Conservation (phyloP, 805 yeast genomes). For the Kazachstania martiniae region DNA sequence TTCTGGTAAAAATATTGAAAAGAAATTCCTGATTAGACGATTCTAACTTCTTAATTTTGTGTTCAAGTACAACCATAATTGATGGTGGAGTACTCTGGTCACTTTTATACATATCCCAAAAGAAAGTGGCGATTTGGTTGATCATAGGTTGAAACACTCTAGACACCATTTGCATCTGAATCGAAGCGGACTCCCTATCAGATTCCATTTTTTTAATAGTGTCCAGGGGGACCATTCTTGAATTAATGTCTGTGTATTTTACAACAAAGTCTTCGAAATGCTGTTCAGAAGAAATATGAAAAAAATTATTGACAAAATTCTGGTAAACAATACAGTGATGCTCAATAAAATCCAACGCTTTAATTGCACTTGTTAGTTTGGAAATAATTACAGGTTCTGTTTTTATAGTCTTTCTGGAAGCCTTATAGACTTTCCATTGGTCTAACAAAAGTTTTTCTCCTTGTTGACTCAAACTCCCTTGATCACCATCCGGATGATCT, state of each 20-base stretch:
- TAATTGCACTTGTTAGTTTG: slow-evolving; percentile 6
- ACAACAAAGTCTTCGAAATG: slow-evolving; percentile 37
- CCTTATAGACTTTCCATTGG: slow-evolving; percentile 13
- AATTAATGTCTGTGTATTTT: slow-evolving; percentile 13
- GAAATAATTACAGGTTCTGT: slow-evolving; percentile 5
- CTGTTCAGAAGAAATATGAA: slow-evolving; percentile 33
- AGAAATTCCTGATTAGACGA: slow-evolving; percentile 57
- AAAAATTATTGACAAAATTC: slow-evolving; percentile 35
- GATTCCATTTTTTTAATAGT: slow-evolving; percentile 32
- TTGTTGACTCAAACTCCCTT: slow-evolving; percentile 5
- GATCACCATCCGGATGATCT: neutral
- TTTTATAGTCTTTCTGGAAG: slow-evolving; percentile 6
- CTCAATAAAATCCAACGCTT: slow-evolving; percentile 12
- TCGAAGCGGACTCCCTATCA: slow-evolving; percentile 38
- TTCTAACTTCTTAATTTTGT: slow-evolving; percentile 26
- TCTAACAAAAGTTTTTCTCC: slow-evolving; percentile 6
- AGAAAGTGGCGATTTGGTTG: slow-evolving; percentile 17
- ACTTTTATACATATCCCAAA: slow-evolving; percentile 28
- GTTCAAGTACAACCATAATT: slow-evolving; percentile 34
- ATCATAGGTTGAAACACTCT: slow-evolving; percentile 33
- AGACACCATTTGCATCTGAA: slow-evolving; percentile 35
- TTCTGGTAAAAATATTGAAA: slow-evolving; percentile 38
- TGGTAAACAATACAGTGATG: slow-evolving; percentile 34
- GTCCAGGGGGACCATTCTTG: slow-evolving; percentile 22
- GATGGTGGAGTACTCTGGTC: slow-evolving; percentile 35